Base-by-base conservation (phyloP, 495 filamentous ascomycete species). In the Cryomyces minteri region DNA sequence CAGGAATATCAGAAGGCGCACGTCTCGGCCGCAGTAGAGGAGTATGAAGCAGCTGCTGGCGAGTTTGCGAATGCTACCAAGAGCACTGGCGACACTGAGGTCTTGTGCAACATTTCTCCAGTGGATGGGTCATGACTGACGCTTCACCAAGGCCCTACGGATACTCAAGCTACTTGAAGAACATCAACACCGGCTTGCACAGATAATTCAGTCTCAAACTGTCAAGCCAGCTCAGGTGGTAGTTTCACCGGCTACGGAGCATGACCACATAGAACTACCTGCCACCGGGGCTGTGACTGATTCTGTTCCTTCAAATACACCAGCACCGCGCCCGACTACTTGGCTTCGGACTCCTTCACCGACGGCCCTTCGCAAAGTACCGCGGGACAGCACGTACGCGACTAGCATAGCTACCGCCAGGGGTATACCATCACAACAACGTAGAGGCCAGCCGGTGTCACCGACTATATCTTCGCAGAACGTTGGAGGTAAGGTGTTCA, bases 331-430 rank as follows among this genome's bases (percentile, higher is more conserved):
- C 18, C 18, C 18, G 18, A 25, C 18, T 25, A 9, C 34, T 37
- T 0, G 9, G 12, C 34, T 37, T 9, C 34, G 34, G 12, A 9
- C 12, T 37, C 12, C 34, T 37, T 37, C 34, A 37, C 9, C 34
- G 34, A 37, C 9, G 12, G 12, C 9, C 34, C 8, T 9, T 9
- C 8, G 34, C 9, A 37, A 37, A 12, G 1, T 12, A 9, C 34
- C 8, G 34, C 1, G 34, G 12, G 12, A 37, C 12, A 9, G 9
- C 34, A 37, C 87, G 4, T 92, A 94, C 45, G 88, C 85, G 33
- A 94, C 77, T 56, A 92, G 94, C 52, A 66, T 95, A 6, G 88
- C 88, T 0, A 86, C 84, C 3, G 88, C 86, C 5, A 69, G 88
- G 48, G 88, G 88, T 14, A 94, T 94, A 49, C 82, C 82, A 2